Conservation (phyloP, 257 asterid species). For the Ehretia macrophylla region DNA sequence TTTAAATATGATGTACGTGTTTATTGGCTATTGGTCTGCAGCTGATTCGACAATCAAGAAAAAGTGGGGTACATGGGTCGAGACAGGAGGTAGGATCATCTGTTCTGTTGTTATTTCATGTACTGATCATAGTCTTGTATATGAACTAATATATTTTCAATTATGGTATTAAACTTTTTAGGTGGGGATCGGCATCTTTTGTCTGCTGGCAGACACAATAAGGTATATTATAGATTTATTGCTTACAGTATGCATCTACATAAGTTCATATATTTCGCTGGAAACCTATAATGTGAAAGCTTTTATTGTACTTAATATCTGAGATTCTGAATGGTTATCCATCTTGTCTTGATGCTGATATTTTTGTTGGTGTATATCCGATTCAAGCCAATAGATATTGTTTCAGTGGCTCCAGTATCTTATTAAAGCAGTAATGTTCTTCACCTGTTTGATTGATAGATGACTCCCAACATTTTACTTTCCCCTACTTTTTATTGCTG, state of each 20-base stretch:
- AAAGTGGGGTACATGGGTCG: slow-evolving; percentile 30
- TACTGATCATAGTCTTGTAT: neutral
- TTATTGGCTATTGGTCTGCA: slow-evolving; percentile 23
- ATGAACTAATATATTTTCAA: neutral
- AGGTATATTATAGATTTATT: slow-evolving; percentile 35
- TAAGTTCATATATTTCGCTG: no score
- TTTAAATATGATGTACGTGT: slow-evolving; percentile 6
- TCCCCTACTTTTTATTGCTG: no score
- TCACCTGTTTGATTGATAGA: neutral
- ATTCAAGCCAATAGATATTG: no score
- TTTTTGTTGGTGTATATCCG: no score
- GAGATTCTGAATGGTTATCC: neutral
- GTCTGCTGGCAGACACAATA: slow-evolving; percentile 44
- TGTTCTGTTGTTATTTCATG: slow-evolving; percentile 2
- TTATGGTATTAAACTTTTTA: slow-evolving; percentile 31
- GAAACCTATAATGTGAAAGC: neutral
- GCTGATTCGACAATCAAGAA: slow-evolving; percentile 37
- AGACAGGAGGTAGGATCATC: slow-evolving; percentile 38
- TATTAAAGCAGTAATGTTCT: neutral
- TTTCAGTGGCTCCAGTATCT: no score
- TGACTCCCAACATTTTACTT: no score
- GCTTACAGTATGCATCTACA: neutral
- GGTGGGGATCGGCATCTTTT: slow-evolving; percentile 49
- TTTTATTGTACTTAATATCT: neutral
- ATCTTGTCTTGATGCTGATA: neutral